A percentile compares a stretch with the other conserved stretches of the same genome.
Conservation (phyloP, 345 rosid genomes). For the Geranium rotundifolium region DNA sequence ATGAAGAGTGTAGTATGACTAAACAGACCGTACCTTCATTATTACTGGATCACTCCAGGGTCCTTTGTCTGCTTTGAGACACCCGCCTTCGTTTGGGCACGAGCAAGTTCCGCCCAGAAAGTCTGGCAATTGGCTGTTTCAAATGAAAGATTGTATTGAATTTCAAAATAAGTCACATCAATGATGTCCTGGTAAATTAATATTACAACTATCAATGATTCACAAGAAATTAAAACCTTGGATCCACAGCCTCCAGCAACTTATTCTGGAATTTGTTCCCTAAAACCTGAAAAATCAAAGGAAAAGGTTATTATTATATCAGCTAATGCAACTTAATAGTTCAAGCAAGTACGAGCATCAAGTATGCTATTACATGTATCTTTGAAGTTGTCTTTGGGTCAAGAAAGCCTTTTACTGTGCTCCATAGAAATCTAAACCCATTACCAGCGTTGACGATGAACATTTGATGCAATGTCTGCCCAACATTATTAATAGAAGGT, state of each 20-base stretch:
- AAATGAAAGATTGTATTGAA: conserved; percentile 8
- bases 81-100: conserved; percentile 73
- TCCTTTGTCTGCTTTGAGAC: conserved; percentile 73
- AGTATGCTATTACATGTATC: conserved; percentile 49
- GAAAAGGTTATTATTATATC: conserved; percentile 8
- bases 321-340: conserved; percentile 6
- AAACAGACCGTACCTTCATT: conserved; percentile 53
- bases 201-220: not conserved
- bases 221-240: conserved; percentile 38
- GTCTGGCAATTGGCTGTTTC: conserved; percentile 79
- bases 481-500: conserved; percentile 7
- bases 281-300: conserved; percentile 50
- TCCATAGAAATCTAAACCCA: conserved; percentile 85
- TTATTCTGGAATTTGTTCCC: conserved; percentile 62
- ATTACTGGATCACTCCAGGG: conserved; percentile 85
- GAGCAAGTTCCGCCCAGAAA: conserved; percentile 90
- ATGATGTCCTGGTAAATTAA: not conserved
- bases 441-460: conserved; percentile 79
- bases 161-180: conserved; percentile 6
- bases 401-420: conserved; percentile 72
- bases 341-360: not conserved
- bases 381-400: conserved; percentile 88
- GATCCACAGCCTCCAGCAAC: conserved; percentile 71
- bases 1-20: not conserved
- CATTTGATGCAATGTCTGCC: conserved; percentile 88